A percentile compares a stretch with the other conserved stretches of the same genome.
Conservation (phyloP, 441 rosid species). For the Gossypium laxum region DNA sequence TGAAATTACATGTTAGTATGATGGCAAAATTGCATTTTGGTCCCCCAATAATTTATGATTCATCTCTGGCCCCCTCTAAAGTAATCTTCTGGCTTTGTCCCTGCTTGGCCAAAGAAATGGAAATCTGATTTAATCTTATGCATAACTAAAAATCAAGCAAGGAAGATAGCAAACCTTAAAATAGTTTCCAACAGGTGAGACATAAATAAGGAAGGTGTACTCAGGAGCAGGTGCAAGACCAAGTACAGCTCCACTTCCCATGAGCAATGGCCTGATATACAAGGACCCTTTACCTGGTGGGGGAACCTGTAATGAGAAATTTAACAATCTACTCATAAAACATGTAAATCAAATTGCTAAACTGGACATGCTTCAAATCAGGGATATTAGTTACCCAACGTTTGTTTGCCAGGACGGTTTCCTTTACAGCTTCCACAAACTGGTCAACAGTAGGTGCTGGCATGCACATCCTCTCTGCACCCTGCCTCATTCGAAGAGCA, state of each 20-base stretch:
- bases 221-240: slow-evolving; percentile 76
- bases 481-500: slow-evolving; percentile 52
- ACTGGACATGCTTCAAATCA: neutral
- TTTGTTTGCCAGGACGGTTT: slow-evolving; percentile 55
- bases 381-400: slow-evolving; percentile 42
- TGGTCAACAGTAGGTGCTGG: slow-evolving; percentile 57
- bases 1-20: no score
- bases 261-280: slow-evolving; percentile 55
- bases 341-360: neutral
- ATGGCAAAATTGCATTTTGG: no score
- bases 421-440: slow-evolving; percentile 58
- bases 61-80: no score
- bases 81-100: no score
- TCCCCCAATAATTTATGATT: no score
- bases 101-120: neutral
- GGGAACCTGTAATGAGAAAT: slow-evolving; percentile 40
- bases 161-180: slow-evolving; percentile 39
- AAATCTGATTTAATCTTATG: neutral
- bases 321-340: slow-evolving; percentile 10
- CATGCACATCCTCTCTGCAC: slow-evolving; percentile 77
- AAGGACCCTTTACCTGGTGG: slow-evolving; percentile 65
- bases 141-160: neutral
- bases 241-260: slow-evolving; percentile 72
- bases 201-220: slow-evolving; percentile 57
- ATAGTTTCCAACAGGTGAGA: slow-evolving; percentile 69